Evolutionary conservation across 176 grass and related monocot species (phyloP).

Genomic region (Triticum urartu): DNA sequence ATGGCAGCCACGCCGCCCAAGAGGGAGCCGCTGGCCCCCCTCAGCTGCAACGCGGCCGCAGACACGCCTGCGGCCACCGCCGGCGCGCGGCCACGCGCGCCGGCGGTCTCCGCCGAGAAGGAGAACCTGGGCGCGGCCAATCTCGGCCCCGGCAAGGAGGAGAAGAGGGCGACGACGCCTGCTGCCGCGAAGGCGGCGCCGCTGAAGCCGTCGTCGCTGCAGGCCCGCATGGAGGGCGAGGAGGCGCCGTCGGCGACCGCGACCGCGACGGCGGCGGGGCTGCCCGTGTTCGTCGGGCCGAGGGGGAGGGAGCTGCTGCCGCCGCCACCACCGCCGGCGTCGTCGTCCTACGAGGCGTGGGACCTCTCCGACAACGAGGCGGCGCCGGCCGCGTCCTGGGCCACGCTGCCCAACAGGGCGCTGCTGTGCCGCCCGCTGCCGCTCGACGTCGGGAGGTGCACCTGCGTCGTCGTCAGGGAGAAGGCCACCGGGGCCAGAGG

Average conservation of each 20-base stretch:
- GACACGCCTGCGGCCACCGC: not conserved
- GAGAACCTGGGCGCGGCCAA: constrained; percentile 41
- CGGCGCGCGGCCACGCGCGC: not conserved
- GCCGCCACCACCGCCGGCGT: constrained; percentile 28
- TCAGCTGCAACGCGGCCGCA: constrained; percentile 31
- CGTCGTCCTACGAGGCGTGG: constrained; percentile 78
- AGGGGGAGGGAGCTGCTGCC: constrained; percentile 53
- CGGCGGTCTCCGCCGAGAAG: constrained; percentile 25
- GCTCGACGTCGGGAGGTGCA: constrained; percentile 82
- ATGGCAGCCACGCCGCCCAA: constrained; percentile 40
- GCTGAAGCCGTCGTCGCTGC: constrained; percentile 68
- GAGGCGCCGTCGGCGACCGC: not conserved
- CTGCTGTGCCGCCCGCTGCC: constrained; percentile 81
- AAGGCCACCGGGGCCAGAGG: constrained; percentile 45
- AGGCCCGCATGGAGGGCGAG: constrained; percentile 64
- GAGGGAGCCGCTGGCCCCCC: constrained; percentile 52
- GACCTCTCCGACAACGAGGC: constrained; percentile 89
- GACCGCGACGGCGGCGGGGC: not conserved
- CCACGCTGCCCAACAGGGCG: constrained; percentile 88
- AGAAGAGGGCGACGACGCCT: not conserved
- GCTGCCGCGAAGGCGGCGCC: not conserved
- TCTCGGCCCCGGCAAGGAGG: not conserved
- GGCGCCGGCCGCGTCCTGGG: constrained; percentile 83
- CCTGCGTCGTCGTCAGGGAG: constrained; percentile 87
- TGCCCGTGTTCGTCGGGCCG: constrained; percentile 19